Evolutionary conservation across 2,329 filamentous ascomycete species (phyloP), one percentile per base, ranked within the genome.

Genomic region (Berkeleyomyces basicola): DNA sequence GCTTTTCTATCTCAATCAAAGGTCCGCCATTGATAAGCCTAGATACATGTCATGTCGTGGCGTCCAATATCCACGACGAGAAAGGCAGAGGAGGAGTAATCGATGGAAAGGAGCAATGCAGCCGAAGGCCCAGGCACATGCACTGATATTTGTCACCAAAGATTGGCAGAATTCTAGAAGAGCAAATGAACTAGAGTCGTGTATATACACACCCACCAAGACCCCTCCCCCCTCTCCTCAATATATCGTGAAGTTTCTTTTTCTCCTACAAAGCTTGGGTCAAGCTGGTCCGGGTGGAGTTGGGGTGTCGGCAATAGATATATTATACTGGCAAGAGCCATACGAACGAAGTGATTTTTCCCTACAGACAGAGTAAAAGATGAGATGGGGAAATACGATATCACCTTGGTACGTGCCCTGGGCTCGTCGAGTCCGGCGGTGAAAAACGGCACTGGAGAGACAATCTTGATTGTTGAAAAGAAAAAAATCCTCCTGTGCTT

Each of bases 371-470:
- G 2, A n/a, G n/a, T 23, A 23, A 49, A 23, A 49, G 31, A 23
- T 36, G 4, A 55, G 51, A 55, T 37, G 46, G 33, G 39, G 51
- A 39, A 55, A 31, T 55, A 55, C 37, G 51, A 55, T 55, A 55
- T 55, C 51, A 55, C 16, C 33, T 55, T 55, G 51, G 51, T 39
- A 37, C 51, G 51, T 55, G 51, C 51, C 51, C 5, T 37, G 36
- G 51, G 11, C 36, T 55, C 51, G 51, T 55, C 51, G 39, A 55
- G 51, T 55, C 51, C 51, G 51, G 51, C 51, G 51, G 51, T 55
- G 51, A 55, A n/a, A 31, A 55, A 55, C 14, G 51, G 5, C 51
- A 6, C 51, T 23, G 23, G 39, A 55, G 51, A 55, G 3, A 36
- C 33, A 55, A 55, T 55, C 31, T 55, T 55, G 16, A 37, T 39